These are phyloP conservation scores for Starmerella riodocensis DNA, from an alignment of 805 yeast species.

Conservation along the genomic window DNA sequence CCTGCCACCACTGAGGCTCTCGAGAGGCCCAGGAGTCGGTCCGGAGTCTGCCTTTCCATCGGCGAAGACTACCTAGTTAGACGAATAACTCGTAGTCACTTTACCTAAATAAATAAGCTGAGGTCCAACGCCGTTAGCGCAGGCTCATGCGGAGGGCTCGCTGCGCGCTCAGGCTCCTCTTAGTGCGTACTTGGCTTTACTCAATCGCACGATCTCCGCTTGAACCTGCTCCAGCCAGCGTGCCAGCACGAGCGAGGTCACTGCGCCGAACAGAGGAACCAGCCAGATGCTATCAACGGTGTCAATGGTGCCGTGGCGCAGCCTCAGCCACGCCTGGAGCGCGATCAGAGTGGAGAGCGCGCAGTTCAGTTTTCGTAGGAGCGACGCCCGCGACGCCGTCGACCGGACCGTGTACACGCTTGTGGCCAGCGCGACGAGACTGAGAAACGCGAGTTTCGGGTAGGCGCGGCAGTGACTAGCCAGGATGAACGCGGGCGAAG, in stretches of 20 bases:
- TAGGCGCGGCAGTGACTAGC: constrained; percentile 23
- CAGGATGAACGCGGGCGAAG: constrained; percentile 25
- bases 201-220: constrained; percentile 13
- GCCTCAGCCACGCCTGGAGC: constrained; percentile 19
- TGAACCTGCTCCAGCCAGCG: constrained; percentile 24
- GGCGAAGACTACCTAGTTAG: too few species aligned
- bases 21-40: too few species aligned
- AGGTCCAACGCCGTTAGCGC: too few species aligned
- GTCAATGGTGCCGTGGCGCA: background rate
- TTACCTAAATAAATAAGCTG: too few species aligned
- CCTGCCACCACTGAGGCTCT: too few species aligned
- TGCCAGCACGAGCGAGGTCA: constrained; percentile 19
- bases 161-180: constrained; percentile 21
- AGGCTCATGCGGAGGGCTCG: background rate
- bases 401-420: constrained; percentile 18
- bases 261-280: constrained; percentile 22
- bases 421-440: constrained; percentile 20
- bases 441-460: constrained; percentile 23
- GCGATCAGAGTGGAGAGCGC: constrained; percentile 19
- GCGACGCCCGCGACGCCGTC: constrained; percentile 2
- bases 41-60: too few species aligned
- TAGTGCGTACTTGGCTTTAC: constrained; percentile 19
- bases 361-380: constrained; percentile 12
- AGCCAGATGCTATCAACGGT: constrained; percentile 26
- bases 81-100: too few species aligned